These are phyloP conservation scores for Boletellus emodensis DNA, from an alignment of 768 basidiomycete species.

Conservation along the genomic window DNA sequence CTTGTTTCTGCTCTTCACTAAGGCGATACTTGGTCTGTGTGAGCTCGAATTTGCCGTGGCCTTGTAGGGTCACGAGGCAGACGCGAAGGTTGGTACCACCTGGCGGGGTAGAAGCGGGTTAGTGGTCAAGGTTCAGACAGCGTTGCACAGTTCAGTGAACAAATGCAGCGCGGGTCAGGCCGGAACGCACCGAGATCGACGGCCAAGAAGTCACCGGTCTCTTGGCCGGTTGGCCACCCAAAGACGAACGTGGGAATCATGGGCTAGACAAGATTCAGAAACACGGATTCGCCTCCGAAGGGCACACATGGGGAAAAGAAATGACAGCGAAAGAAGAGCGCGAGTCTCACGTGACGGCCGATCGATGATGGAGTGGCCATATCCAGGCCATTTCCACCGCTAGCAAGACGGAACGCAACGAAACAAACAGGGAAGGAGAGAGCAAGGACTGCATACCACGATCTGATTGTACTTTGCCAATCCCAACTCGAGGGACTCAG, in stretches of 20 bases:
- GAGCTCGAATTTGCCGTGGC: constrained; percentile 95
- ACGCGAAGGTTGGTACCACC: constrained; percentile 98
- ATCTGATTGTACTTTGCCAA: constrained; percentile 77
- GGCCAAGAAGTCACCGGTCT: constrained; percentile 87
- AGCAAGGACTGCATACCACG: constrained; percentile 57
- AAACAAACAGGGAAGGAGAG: constrained; percentile 3
- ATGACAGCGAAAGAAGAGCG: background rate
- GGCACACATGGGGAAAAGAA: background rate
- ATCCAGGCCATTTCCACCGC: constrained; percentile 3
- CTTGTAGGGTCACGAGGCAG: constrained; percentile 89
- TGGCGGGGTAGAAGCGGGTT: constrained; percentile 23
- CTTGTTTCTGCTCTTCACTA: constrained; percentile 96
- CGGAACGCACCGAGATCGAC: constrained; percentile 75
- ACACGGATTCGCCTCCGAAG: background rate
- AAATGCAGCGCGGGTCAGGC: background rate
- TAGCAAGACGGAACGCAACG: constrained; percentile 1
- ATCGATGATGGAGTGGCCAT: background rate
- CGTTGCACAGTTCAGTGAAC: background rate
- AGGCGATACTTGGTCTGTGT: constrained; percentile 97
- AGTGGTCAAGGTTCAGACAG: background rate
- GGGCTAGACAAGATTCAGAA: constrained; percentile 45
- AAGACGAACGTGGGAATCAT: constrained; percentile 99
- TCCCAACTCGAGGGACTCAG: constrained; percentile 85
- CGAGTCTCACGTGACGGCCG: background rate
- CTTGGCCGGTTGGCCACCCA: constrained; percentile 88